Conservation (phyloP, 345 rosid genomes). For the Aquilaria yunnanensis region DNA sequence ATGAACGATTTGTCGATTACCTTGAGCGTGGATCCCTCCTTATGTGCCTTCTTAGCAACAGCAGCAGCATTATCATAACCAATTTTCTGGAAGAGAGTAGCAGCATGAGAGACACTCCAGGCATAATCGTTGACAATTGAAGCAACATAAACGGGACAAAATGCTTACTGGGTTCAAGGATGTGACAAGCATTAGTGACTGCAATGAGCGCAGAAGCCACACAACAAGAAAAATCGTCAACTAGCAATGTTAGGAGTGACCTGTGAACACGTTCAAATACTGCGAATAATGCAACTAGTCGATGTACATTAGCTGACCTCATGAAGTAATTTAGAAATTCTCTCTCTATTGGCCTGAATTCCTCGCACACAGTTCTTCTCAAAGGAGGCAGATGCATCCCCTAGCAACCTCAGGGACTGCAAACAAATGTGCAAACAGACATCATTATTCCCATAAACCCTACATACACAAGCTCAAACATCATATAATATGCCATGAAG, state of each 20-base stretch:
- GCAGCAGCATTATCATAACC: conserved; percentile 98
- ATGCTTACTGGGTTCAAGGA: conserved; percentile 90
- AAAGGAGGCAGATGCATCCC: conserved; percentile 93
- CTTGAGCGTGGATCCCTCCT: conserved; percentile 89
- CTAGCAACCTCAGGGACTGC: conserved; percentile 79
- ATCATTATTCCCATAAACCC: not conserved
- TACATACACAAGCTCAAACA: not conserved
- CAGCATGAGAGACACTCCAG: conserved; percentile 1
- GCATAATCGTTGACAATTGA: not conserved
- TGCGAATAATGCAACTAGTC: not conserved
- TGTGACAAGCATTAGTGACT: conserved; percentile 98
- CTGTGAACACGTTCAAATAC: no score
- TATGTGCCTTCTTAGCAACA: conserved; percentile 97
- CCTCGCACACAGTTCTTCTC: conserved; percentile 92
- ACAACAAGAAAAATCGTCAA: conserved; percentile 15
- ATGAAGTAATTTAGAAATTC: conserved; percentile 81
- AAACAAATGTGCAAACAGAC: conserved; percentile 10
- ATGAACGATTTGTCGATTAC: conserved; percentile 20
- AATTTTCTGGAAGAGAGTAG: conserved; percentile 56
- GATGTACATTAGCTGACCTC: conserved; percentile 45
- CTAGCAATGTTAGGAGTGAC: conserved; percentile 2
- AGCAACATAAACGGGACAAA: conserved; percentile 10
- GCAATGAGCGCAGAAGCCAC: conserved; percentile 26
- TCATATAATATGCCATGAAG: no score
- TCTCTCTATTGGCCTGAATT: conserved; percentile 80